Evolutionary conservation across 1,284 basidiomycete species (phyloP).

Genomic region (Xanthoconium separans): DNA sequence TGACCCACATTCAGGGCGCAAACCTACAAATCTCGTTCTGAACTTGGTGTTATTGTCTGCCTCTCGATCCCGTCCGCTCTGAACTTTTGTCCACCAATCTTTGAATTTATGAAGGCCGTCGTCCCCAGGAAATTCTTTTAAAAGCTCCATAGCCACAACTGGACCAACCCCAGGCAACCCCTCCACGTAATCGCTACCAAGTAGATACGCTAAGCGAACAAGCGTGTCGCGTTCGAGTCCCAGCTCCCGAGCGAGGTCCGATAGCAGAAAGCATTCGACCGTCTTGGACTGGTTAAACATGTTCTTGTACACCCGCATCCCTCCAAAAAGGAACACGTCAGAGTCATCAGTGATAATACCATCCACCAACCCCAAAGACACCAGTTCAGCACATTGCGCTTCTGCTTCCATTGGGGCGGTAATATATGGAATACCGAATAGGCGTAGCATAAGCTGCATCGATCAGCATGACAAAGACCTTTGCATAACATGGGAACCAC

Average conservation of each 20-base stretch:
- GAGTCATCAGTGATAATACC: conserved; percentile 99
- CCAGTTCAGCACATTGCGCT: conserved; percentile 95
- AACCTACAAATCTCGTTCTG: conserved; percentile 80
- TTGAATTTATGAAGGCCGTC: conserved; percentile 85
- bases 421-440: conserved; percentile 98
- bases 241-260: conserved; percentile 87
- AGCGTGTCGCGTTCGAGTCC: conserved; percentile 87
- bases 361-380: conserved; percentile 84
- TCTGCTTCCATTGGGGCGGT: conserved; percentile 99
- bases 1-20: neutral
- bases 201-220: conserved; percentile 86
- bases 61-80: conserved; percentile 79
- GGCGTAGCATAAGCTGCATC: conserved; percentile 76
- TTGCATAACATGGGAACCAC: neutral
- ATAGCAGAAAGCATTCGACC: conserved; percentile 90
- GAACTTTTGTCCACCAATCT: conserved; percentile 96
- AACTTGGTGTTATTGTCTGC: conserved; percentile 76
- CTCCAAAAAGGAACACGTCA: conserved; percentile 98
- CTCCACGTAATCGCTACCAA: conserved; percentile 98
- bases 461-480: conserved; percentile 6
- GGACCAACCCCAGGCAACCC: conserved; percentile 94
- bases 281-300: conserved; percentile 99
- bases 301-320: conserved; percentile 92
- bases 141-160: conserved; percentile 93
- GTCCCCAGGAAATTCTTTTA: conserved; percentile 87